phyloP scores from a whole-genome alignment of 306 rosid genomes.

The Lotus japonicus region DNA sequence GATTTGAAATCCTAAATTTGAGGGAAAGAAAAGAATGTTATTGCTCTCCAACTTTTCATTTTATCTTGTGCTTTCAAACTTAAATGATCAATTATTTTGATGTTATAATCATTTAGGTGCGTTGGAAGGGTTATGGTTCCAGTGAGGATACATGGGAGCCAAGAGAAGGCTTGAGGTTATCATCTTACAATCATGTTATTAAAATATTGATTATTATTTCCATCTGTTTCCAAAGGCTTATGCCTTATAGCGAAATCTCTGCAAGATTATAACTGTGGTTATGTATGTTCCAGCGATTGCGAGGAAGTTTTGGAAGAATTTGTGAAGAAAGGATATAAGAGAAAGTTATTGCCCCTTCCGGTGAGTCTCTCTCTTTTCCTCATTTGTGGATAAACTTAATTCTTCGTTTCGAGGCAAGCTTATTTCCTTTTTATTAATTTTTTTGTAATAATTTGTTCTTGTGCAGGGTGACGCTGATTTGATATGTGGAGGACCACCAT shows the following conservation, averaged over 20 bases:
- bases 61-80: neutral
- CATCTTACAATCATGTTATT: neutral
- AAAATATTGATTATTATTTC: neutral
- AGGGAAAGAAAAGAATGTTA: too few relatives aligned
- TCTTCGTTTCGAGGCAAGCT: neutral
- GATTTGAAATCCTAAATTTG: too few relatives aligned
- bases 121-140: slow-evolving; percentile 37
- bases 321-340: slow-evolving; percentile 27
- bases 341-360: slow-evolving; percentile 40
- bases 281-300: slow-evolving; percentile 28
- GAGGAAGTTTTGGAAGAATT: slow-evolving; percentile 24
- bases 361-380: slow-evolving; percentile 19
- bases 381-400: neutral
- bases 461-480: slow-evolving; percentile 74
- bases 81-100: neutral
- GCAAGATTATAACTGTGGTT: slow-evolving; percentile 1
- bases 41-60: neutral
- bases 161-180: slow-evolving; percentile 29
- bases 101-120: slow-evolving; percentile 26
- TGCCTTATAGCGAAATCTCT: neutral
- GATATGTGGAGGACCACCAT: slow-evolving; percentile 89
- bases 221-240: neutral
- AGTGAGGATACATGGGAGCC: slow-evolving; percentile 47
- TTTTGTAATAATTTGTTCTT: neutral
- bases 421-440: neutral